Evolutionary conservation across 2,329 filamentous ascomycete species (phyloP).

Genomic region (Shiraia bambusicola): DNA sequence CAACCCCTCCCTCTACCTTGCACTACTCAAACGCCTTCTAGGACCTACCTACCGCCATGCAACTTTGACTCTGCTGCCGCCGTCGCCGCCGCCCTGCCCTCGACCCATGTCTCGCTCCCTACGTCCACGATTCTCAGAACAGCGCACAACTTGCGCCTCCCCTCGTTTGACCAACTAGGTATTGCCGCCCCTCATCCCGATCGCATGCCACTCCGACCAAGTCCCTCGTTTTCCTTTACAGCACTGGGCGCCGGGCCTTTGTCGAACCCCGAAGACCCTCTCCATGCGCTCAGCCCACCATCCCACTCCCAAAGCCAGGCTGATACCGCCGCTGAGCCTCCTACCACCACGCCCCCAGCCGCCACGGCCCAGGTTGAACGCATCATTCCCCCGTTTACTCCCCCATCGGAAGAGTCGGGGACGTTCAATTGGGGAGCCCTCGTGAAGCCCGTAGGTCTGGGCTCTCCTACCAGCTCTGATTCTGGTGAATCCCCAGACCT

Average conservation of each 20-base stretch:
- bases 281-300: conserved; percentile 42
- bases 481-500: conserved; percentile 36
- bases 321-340: conserved; percentile 19
- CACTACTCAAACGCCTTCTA: conserved; percentile 26
- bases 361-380: conserved; percentile 31
- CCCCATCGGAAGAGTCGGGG: conserved; percentile 46
- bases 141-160: conserved; percentile 51
- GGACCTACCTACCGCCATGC: conserved; percentile 28
- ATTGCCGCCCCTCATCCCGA: conserved; percentile 53
- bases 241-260: conserved; percentile 40
- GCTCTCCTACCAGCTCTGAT: conserved; percentile 46
- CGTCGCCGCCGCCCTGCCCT: conserved; percentile 31
- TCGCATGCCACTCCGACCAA: conserved; percentile 31
- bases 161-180: conserved; percentile 56
- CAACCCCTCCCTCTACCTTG: conserved; percentile 29
- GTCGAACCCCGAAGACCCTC: conserved; percentile 44
- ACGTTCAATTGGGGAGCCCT: conserved; percentile 45
- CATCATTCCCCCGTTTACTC: conserved; percentile 48
- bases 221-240: conserved; percentile 28
- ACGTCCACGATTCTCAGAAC: conserved; percentile 34
- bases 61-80: conserved; percentile 29
- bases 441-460: conserved; percentile 39
- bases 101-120: conserved; percentile 33
- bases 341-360: conserved; percentile 20
- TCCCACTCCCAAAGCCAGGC: conserved; percentile 21